Evolutionary conservation across 345 rosid species (phyloP).

Genomic region (Fremontodendron californicum): DNA sequence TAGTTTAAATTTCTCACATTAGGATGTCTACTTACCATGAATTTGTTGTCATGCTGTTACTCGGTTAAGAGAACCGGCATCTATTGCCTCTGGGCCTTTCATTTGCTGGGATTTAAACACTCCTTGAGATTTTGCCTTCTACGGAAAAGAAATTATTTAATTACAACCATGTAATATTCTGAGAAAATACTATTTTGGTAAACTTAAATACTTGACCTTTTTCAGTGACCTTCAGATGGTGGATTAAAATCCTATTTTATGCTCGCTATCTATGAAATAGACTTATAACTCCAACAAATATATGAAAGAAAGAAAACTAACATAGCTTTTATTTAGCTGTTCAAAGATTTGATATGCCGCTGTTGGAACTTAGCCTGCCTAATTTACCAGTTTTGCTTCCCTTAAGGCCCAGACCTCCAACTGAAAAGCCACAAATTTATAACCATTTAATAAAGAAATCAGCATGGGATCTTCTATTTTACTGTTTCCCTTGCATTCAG

Average conservation of each 20-base stretch:
- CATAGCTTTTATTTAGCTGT: neutral
- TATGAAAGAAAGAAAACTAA: neutral
- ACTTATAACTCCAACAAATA: neutral
- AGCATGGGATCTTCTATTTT: neutral
- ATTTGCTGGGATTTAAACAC: neutral
- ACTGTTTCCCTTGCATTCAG: neutral
- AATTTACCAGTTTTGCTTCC: neutral
- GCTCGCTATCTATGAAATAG: neutral
- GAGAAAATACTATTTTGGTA: neutral
- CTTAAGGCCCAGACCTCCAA: neutral
- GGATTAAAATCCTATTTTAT: neutral
- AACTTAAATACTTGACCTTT: neutral
- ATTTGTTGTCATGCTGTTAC: neutral
- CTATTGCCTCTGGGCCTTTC: neutral
- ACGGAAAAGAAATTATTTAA: neutral
- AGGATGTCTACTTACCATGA: neutral
- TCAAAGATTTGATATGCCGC: neutral
- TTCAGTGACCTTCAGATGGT: neutral
- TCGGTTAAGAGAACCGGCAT: neutral
- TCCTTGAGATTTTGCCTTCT: neutral
- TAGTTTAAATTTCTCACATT: neutral
- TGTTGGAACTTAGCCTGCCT: neutral
- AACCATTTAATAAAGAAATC: neutral
- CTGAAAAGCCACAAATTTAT: neutral
- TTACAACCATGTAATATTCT: neutral